Evolutionary conservation across 2,329 filamentous ascomycete genomes (phyloP), one percentile per base, ranked within the genome.

Genomic region (Colletotrichum musicola): DNA sequence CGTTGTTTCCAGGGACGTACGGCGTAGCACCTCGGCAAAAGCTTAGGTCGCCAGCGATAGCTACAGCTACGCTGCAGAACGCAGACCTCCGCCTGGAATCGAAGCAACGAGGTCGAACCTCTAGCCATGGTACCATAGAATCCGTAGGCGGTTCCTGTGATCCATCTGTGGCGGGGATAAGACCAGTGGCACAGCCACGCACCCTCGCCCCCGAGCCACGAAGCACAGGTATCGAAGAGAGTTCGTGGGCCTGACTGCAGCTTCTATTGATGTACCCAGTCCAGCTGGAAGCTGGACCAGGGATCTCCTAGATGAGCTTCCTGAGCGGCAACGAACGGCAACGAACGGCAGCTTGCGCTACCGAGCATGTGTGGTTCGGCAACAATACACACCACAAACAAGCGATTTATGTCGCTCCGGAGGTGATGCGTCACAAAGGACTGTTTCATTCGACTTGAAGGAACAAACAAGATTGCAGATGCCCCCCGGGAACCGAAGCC

Each of bases 181-280:
- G 35, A 22, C 16, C 44, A 46, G 16, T 1, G 46, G 13, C 55
- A 69, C 55, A 66, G 62, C 66, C 66, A 66, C 56, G 56, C 62
- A 65, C 13, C 35, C 50, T 56, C 66, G 62, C 65, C 62, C n/a
- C 53, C n/a, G 27, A 47, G 47, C 62, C 65, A 55, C 50, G 54
- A 55, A 46, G 42, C 47, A 49, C 6, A 27, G 54, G 20, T 47
- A 27, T 22, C 55, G 16, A 16, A 46, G 38, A 58, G 25, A 53
- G 50, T 61, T 66, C 55, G 25, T 66, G 30, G 30, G 9, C 30
- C 30, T 35, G 30, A 35, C 30, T 7, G 30, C 10, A 7, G 12
- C 30, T 35, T 35, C 10, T 35, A 35, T 35, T 10, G 10, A 35
- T 35, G 30, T 35, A 35, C 30, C 30, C 30, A 35, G 30, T 10